These are phyloP conservation scores for Ziziphus jujuba DNA, from an alignment of 306 rosid species.

Conservation along the genomic window DNA sequence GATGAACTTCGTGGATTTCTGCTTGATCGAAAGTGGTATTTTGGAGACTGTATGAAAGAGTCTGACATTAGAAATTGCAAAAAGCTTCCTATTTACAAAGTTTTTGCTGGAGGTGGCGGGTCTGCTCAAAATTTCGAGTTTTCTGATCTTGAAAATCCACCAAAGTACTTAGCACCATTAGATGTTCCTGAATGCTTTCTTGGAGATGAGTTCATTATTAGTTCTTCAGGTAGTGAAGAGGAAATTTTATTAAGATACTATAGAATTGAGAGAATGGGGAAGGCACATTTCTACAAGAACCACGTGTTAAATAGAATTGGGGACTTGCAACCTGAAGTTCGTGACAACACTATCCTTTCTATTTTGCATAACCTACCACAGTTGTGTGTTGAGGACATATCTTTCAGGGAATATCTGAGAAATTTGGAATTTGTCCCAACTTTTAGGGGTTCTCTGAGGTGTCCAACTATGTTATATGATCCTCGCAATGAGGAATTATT, in stretches of 20 bases:
- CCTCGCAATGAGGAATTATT: constrained; percentile 80
- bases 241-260: constrained; percentile 72
- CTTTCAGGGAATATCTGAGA: constrained; percentile 69
- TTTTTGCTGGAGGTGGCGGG: constrained; percentile 54
- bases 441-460: constrained; percentile 54
- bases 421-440: constrained; percentile 75
- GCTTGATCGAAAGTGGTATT: constrained; percentile 90
- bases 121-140: constrained; percentile 53
- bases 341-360: constrained; percentile 77
- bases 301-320: constrained; percentile 62
- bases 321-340: constrained; percentile 77
- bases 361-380: constrained; percentile 77
- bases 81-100: constrained; percentile 77
- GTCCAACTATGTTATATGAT: constrained; percentile 81
- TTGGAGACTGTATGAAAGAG: constrained; percentile 62
- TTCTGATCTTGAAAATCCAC: constrained; percentile 76
- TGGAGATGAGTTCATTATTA: constrained; percentile 70
- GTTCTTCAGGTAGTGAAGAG: constrained; percentile 60
- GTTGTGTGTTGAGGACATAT: constrained; percentile 67
- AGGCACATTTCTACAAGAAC: constrained; percentile 64
- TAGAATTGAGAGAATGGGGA: constrained; percentile 88
- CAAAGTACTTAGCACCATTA: constrained; percentile 73
- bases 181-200: constrained; percentile 73
- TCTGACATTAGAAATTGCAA: constrained; percentile 53
- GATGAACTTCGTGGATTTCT: constrained; percentile 78